Evolutionary conservation across 768 basidiomycete species (phyloP).

Genomic region (Pisolithus orientalis): DNA sequence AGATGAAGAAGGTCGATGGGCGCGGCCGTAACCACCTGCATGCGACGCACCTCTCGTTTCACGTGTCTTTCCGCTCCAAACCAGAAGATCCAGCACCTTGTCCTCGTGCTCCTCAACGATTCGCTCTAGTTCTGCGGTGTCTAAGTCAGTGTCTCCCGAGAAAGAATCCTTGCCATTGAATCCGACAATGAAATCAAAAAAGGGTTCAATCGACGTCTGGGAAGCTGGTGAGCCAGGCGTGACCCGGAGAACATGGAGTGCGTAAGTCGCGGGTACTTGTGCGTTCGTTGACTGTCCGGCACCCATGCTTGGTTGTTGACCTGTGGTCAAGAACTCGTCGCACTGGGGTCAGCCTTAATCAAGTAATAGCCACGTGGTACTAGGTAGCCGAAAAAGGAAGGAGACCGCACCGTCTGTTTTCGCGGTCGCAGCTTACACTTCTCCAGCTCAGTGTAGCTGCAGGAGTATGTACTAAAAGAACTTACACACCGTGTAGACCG

Average conservation of each 20-base stretch:
- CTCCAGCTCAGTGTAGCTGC: too few species aligned
- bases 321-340: background rate
- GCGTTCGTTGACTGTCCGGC: conserved; percentile 63
- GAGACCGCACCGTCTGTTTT: too few species aligned
- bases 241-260: conserved; percentile 84
- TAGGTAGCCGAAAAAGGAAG: too few species aligned
- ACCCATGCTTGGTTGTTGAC: conserved; percentile 43
- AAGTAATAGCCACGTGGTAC: background rate
- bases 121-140: conserved; percentile 64
- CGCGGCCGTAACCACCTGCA: background rate
- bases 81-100: conserved; percentile 57
- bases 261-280: conserved; percentile 34
- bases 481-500: too few species aligned
- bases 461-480: too few species aligned
- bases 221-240: conserved; percentile 87
- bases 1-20: background rate
- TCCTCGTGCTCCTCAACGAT: conserved; percentile 84
- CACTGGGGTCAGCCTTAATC: background rate
- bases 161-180: conserved; percentile 62
- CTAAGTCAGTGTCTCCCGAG: conserved; percentile 45
- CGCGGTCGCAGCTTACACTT: too few species aligned
- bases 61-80: conserved; percentile 81
- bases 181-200: conserved; percentile 96
- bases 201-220: conserved; percentile 77
- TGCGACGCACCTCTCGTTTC: conserved; percentile 54